Evolutionary conservation across 2,329 filamentous ascomycete genomes (phyloP).

Genomic region (Alternaria sp.): DNA sequence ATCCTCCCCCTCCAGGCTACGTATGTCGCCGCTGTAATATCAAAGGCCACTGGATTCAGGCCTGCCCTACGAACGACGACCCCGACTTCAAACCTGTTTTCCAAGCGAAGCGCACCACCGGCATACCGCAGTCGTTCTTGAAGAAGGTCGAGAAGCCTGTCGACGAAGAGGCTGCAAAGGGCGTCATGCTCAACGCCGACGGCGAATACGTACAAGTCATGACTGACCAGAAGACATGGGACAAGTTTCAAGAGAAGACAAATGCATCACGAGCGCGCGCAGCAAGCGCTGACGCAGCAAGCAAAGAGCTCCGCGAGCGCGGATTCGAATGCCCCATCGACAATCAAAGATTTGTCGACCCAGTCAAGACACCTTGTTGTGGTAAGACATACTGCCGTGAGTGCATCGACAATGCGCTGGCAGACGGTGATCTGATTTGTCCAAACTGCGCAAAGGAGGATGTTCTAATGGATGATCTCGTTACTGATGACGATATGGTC

Average conservation of each 20-base stretch:
- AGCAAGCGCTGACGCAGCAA: constrained; percentile 77
- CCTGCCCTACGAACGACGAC: constrained; percentile 97
- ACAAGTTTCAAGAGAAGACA: constrained; percentile 93
- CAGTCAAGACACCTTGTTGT: constrained; percentile 99
- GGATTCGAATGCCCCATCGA: constrained; percentile 95
- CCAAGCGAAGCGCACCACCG: constrained; percentile 93
- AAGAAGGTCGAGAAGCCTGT: constrained; percentile 94
- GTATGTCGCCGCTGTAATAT: constrained; percentile 96
- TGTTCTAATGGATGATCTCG: constrained; percentile 89
- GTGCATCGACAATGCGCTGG: constrained; percentile 98
- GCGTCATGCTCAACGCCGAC: constrained; percentile 97
- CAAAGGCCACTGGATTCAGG: constrained; percentile 99
- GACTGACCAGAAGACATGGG: constrained; percentile 95
- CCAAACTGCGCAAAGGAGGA: constrained; percentile 90
- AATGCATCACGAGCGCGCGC: constrained; percentile 85
- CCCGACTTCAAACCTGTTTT: constrained; percentile 94
- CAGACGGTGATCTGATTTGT: constrained; percentile 97
- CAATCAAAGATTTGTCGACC: constrained; percentile 97
- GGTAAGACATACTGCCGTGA: constrained; percentile 98
- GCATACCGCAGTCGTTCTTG: constrained; percentile 93
- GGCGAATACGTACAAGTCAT: constrained; percentile 97
- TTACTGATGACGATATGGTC: constrained; percentile 75
- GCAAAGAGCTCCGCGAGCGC: constrained; percentile 86
- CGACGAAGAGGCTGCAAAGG: constrained; percentile 83
- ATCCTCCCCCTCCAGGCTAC: constrained; percentile 91